phyloP scores from a whole-genome alignment of 1,139 yeast genomes.

The Candida pseudocylindracea region DNA sequence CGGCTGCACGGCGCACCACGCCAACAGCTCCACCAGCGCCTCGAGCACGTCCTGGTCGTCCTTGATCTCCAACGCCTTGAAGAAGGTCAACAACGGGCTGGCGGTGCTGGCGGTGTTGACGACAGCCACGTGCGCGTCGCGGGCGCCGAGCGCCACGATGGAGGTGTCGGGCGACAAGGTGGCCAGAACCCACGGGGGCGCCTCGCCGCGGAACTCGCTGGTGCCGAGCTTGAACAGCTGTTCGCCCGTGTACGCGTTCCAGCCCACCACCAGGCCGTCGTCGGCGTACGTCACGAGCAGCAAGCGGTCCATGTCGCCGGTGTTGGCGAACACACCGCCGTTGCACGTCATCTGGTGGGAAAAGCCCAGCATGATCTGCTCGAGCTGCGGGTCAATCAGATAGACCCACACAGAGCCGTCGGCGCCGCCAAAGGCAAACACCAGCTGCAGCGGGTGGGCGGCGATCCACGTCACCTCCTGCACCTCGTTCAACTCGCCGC shows the following conservation, averaged over 20 bases:
- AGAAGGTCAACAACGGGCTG: too few relatives aligned
- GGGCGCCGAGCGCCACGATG: slow-evolving; percentile 52
- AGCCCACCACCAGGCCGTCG: slow-evolving; percentile 67
- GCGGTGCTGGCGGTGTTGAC: slow-evolving; percentile 28
- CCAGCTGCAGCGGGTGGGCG: slow-evolving; percentile 46
- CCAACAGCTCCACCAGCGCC: slow-evolving; percentile 65
- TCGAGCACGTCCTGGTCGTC: slow-evolving; percentile 58
- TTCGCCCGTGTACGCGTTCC: slow-evolving; percentile 75
- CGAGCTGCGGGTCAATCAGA: slow-evolving; percentile 37
- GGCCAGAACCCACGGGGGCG: slow-evolving; percentile 70
- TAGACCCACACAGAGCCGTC: slow-evolving; percentile 96
- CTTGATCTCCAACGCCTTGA: too few relatives aligned
- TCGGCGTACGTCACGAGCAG: slow-evolving; percentile 63
- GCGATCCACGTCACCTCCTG: slow-evolving; percentile 59
- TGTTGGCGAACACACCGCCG: slow-evolving; percentile 49
- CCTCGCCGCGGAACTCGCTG: slow-evolving; percentile 41
- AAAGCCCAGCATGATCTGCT: slow-evolving; percentile 60
- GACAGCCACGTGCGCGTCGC: slow-evolving; percentile 68
- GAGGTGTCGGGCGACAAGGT: slow-evolving; percentile 19
- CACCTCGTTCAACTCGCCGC: slow-evolving; percentile 61
- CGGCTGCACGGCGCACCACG: slow-evolving; percentile 49
- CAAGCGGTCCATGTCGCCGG: slow-evolving; percentile 35
- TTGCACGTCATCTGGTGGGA: slow-evolving; percentile 65
- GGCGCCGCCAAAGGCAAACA: slow-evolving; percentile 82
- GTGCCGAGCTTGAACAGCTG: slow-evolving; percentile 40